These are phyloP conservation scores for Exophiala sideris DNA, from an alignment of 2,329 filamentous ascomycete species.

Conservation along the genomic window DNA sequence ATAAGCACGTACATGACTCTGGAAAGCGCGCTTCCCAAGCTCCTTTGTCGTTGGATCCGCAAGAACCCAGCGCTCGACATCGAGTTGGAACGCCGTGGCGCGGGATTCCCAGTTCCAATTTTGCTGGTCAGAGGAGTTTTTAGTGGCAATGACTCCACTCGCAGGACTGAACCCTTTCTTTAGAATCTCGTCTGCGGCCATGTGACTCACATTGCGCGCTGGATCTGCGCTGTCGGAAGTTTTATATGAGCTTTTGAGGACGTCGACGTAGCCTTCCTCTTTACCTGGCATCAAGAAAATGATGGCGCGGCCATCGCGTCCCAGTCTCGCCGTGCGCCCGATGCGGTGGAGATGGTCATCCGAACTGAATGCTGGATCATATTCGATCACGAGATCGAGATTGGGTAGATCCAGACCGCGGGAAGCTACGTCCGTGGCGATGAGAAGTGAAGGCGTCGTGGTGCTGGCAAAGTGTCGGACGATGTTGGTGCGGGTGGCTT, in stretches of 20 bases:
- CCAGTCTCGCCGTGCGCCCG: slow-evolving; percentile 89
- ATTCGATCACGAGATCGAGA: slow-evolving; percentile 92
- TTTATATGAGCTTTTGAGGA: slow-evolving; percentile 69
- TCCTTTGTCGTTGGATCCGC: slow-evolving; percentile 69
- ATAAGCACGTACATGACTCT: slow-evolving; percentile 90
- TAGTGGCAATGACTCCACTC: slow-evolving; percentile 29
- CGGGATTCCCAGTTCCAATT: slow-evolving; percentile 58
- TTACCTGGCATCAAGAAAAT: slow-evolving; percentile 87
- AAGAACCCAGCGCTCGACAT: slow-evolving; percentile 63
- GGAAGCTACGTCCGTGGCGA: slow-evolving; percentile 94
- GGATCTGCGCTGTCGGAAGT: slow-evolving; percentile 51
- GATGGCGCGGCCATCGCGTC: slow-evolving; percentile 77
- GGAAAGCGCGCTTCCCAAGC: slow-evolving; percentile 78
- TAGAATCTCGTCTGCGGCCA: slow-evolving; percentile 63
- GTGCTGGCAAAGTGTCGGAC: slow-evolving; percentile 74
- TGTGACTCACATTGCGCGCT: slow-evolving; percentile 54
- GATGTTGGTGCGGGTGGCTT: slow-evolving; percentile 82
- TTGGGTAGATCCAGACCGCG: slow-evolving; percentile 93
- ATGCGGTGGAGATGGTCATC: slow-evolving; percentile 94
- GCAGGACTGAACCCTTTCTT: slow-evolving; percentile 60
- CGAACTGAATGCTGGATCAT: slow-evolving; percentile 89
- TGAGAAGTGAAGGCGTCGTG: slow-evolving; percentile 72
- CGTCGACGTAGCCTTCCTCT: slow-evolving; percentile 84
- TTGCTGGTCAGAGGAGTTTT: slow-evolving; percentile 22
- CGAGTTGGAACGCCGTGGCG: slow-evolving; percentile 66